Conservation (phyloP, 768 basidiomycete species). For the Leucocoprinus sp. region DNA sequence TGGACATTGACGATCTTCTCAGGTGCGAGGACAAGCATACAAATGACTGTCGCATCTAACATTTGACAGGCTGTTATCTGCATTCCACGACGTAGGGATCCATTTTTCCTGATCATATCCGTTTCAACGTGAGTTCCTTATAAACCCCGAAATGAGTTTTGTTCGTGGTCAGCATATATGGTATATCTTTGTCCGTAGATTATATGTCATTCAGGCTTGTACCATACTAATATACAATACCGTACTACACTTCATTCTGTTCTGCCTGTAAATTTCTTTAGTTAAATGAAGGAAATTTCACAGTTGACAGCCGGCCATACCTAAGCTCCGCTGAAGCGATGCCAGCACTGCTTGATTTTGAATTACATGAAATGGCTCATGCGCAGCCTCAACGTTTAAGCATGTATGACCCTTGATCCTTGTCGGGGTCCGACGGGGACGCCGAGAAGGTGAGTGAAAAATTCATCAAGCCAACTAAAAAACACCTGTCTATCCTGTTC, state of each 20-base stretch:
- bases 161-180: background rate
- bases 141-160: background rate
- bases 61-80: constrained; percentile 49
- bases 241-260: background rate
- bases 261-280: background rate
- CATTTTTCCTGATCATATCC: constrained; percentile 49
- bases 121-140: background rate
- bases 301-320: no score
- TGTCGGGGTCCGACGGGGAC: constrained; percentile 11
- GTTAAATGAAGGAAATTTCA: no score
- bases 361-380: no score
- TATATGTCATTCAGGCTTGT: background rate
- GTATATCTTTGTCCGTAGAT: background rate
- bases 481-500: constrained; percentile 62
- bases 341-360: no score
- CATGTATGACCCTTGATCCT: background rate
- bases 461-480: constrained; percentile 78
- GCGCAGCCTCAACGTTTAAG: no score
- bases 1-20: constrained; percentile 87
- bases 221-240: background rate
- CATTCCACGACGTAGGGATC: constrained; percentile 68
- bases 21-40: constrained; percentile 44
- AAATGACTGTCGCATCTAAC: background rate
- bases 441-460: constrained; percentile 43
- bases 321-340: no score